Conservation (phyloP, 352 stramenopile genomes). For the Globisporangium polare region DNA sequence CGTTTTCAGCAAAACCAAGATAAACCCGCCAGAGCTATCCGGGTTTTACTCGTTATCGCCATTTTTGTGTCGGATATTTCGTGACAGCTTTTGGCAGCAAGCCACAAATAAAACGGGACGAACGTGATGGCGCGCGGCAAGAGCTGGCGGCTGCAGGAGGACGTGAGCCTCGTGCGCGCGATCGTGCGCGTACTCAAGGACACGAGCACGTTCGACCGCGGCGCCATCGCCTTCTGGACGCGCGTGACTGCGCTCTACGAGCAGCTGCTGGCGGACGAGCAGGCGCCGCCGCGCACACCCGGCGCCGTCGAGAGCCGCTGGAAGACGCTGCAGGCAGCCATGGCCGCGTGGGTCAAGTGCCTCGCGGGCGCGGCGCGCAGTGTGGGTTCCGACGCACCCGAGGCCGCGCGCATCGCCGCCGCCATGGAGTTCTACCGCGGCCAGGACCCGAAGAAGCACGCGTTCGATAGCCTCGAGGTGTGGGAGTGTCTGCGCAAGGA, state of each 20-base stretch:
- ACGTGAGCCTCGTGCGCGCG: slow-evolving; percentile 14
- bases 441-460: slow-evolving; percentile 1
- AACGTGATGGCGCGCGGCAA: slow-evolving; percentile 15
- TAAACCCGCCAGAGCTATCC: too few relatives aligned
- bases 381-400: background rate
- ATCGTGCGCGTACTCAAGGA: slow-evolving; percentile 5
- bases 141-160: slow-evolving; percentile 19
- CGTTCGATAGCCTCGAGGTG: slow-evolving; percentile 12
- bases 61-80: too few relatives aligned
- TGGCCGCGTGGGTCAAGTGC: slow-evolving; percentile 5
- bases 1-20: too few relatives aligned
- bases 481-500: slow-evolving; percentile 13
- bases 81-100: too few relatives aligned
- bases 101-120: background rate
- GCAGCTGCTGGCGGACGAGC: background rate
- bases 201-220: background rate
- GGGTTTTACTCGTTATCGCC: too few relatives aligned
- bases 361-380: background rate
- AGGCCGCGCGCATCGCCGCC: background rate
- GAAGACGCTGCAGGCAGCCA: slow-evolving; percentile 10
- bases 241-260: slow-evolving; percentile 9
- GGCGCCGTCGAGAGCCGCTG: slow-evolving; percentile 12
- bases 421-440: slow-evolving; percentile 10
- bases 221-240: slow-evolving; percentile 4
- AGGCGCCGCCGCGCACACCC: slow-evolving; percentile 7